Evolutionary conservation across 331 rosid species (phyloP).

Genomic region (Quercus phellos): DNA sequence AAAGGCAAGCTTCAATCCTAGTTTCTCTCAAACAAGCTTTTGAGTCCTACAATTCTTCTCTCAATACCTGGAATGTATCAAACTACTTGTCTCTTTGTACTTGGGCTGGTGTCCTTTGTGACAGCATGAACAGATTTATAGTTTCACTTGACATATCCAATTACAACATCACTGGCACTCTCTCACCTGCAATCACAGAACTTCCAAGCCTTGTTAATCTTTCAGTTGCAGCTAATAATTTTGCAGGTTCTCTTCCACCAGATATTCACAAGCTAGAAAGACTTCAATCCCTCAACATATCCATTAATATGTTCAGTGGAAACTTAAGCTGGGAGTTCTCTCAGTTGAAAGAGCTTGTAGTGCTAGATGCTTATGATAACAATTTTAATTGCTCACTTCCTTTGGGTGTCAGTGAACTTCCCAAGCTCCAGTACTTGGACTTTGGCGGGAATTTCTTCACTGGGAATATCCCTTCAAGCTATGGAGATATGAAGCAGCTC

Average conservation of each 20-base stretch:
- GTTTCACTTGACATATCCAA: slow-evolving; percentile 63
- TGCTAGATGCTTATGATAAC: slow-evolving; percentile 73
- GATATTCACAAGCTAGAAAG: slow-evolving; percentile 38
- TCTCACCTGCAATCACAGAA: slow-evolving; percentile 56
- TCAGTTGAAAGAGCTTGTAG: slow-evolving; percentile 35
- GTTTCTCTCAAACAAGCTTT: slow-evolving; percentile 56
- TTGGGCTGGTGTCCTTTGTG: slow-evolving; percentile 73
- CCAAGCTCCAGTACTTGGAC: slow-evolving; percentile 51
- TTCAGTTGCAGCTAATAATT: slow-evolving; percentile 50
- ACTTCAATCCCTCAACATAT: slow-evolving; percentile 65
- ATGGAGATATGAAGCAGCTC: slow-evolving; percentile 56
- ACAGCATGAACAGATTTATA: slow-evolving; percentile 38
- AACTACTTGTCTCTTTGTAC: slow-evolving; percentile 57
- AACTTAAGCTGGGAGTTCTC: slow-evolving; percentile 51
- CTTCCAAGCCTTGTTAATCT: slow-evolving; percentile 48
- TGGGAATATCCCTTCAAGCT: slow-evolving; percentile 62
- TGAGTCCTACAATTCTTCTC: slow-evolving; percentile 36
- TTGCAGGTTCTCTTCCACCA: slow-evolving; percentile 49
- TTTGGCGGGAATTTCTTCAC: slow-evolving; percentile 78
- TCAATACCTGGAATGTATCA: slow-evolving; percentile 48
- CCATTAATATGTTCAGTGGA: slow-evolving; percentile 71
- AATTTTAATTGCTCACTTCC: slow-evolving; percentile 71
- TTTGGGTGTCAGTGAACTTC: slow-evolving; percentile 39
- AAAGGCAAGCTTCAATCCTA: slow-evolving; percentile 63
- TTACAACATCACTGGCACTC: slow-evolving; percentile 57